Conservation (phyloP, 768 basidiomycete genomes). For the Suillus bovinus region DNA sequence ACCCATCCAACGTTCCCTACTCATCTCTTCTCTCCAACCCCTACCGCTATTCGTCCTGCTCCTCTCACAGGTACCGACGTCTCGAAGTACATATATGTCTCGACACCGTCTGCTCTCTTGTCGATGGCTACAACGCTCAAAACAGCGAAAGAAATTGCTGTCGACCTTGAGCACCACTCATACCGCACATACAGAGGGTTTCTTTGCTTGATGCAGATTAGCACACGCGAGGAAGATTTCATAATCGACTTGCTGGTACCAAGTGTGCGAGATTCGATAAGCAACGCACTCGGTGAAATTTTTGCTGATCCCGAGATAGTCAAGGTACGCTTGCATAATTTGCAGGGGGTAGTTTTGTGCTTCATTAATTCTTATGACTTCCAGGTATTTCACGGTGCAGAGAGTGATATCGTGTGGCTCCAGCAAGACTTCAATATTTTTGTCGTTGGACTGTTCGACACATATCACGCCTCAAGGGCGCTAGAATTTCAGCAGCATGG, state of each 20-base stretch:
- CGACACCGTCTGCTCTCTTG: slow-evolving; percentile 53
- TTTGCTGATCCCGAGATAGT: slow-evolving; percentile 83
- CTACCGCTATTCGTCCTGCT: slow-evolving; percentile 51
- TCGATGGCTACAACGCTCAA: slow-evolving; percentile 70
- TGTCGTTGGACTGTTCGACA: slow-evolving; percentile 96
- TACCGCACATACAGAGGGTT: slow-evolving; percentile 85
- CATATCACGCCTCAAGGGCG: slow-evolving; percentile 89
- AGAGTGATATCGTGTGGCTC: slow-evolving; percentile 93
- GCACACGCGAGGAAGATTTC: slow-evolving; percentile 82
- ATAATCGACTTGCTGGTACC: slow-evolving; percentile 76
- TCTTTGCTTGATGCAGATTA: slow-evolving; percentile 91
- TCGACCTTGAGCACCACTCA: slow-evolving; percentile 94
- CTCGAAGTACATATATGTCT: slow-evolving; percentile 67
- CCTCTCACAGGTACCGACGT: slow-evolving; percentile 49
- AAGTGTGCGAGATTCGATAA: slow-evolving; percentile 68
- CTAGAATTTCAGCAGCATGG: slow-evolving; percentile 85
- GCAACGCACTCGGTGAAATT: slow-evolving; percentile 67
- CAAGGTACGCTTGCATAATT: slow-evolving; percentile 55
- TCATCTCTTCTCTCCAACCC: slow-evolving; percentile 56
- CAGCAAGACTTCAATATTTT: slow-evolving; percentile 95
- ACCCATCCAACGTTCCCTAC: slow-evolving; percentile 69
- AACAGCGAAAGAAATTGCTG: slow-evolving; percentile 73
- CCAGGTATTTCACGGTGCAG: slow-evolving; percentile 93
- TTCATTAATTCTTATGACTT: neutral
- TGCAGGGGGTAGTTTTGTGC: neutral